Conservation (phyloP, 768 basidiomycete species). For the Tulasnella sp. region DNA sequence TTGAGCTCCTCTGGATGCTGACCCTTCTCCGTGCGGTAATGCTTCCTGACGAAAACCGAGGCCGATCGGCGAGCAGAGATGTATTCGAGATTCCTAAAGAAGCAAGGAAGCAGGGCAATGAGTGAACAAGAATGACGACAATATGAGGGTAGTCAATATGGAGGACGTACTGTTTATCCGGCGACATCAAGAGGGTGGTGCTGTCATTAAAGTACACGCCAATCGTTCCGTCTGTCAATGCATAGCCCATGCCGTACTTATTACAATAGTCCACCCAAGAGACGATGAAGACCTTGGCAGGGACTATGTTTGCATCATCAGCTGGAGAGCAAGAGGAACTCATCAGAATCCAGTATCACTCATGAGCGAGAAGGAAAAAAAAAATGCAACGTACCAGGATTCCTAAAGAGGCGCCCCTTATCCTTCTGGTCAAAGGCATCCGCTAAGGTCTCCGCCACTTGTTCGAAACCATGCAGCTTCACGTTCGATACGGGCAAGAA, state of each 20-base stretch:
- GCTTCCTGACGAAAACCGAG: slow-evolving; percentile 59
- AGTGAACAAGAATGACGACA: not conserved
- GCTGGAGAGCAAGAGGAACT: not conserved
- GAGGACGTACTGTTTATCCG: slow-evolving; percentile 69
- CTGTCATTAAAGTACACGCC: slow-evolving; percentile 97
- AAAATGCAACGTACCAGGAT: slow-evolving; percentile 36
- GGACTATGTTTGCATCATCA: slow-evolving; percentile 37
- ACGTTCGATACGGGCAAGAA: slow-evolving; percentile 19
- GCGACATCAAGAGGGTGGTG: slow-evolving; percentile 71
- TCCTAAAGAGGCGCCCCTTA: slow-evolving; percentile 52
- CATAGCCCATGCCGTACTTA: slow-evolving; percentile 99
- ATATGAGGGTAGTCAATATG: not conserved
- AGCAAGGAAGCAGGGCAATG: slow-evolving; percentile 4
- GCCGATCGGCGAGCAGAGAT: slow-evolving; percentile 57
- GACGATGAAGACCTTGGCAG: slow-evolving; percentile 81
- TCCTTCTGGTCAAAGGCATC: slow-evolving; percentile 61
- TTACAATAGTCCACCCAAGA: slow-evolving; percentile 99
- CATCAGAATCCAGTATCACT: not conserved
- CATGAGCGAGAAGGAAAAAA: no score
- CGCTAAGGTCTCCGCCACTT: slow-evolving; percentile 41
- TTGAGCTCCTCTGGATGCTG: slow-evolving; percentile 73
- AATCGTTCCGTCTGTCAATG: slow-evolving; percentile 87
- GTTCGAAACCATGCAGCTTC: slow-evolving; percentile 54
- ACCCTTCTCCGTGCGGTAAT: slow-evolving; percentile 43
- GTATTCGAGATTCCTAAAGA: slow-evolving; percentile 74